Evolutionary conservation across 208 protist genomes (phyloP), one percentile per base, ranked within the genome.

Genomic region (Crithidia brevicula): DNA sequence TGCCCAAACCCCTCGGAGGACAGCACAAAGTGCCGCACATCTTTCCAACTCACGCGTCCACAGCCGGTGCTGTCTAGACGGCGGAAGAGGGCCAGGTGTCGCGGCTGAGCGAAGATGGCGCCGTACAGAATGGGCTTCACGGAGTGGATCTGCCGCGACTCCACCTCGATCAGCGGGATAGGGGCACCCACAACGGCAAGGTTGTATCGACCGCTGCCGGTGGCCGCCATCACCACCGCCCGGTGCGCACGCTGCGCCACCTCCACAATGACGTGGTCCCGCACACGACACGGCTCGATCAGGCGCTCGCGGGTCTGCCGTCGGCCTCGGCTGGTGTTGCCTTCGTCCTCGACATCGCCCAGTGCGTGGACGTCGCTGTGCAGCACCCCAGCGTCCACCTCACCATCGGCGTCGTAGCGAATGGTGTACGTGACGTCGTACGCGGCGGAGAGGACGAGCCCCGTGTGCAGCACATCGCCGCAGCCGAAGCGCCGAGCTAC

Each of bases 51-150:
- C 13, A 91, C 78, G 16, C 68, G 30, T n/a, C 88, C 85, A 4
- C 67, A 65, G 33, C 94, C 86, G 2, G 89, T 98, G 13, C 96
- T 88, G 85, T 99, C 98, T 34, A 99, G 98, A 13, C 94, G 98
- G 33, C 97, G 95, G 83, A 99, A 98, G 59, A 89, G 98, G 4
- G 98, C 73, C 2, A 99, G 94, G 16, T 99, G 69, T 31, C 98
- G 83, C 3, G 97, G 96, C 45, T 82, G 70, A 0, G 82, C 91
- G 18, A 97, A 94, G 51, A 99, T 92, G 36, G 91, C 81, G 4
- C 79, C 84, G 11, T 92, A 88, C 10, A 90, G 66, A 18, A 89
- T 58, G 5, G 82, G 85, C 23, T 56, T 40, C 30, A 92, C 82
- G 15, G 88, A 87, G 8, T 92, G 76, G 47, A 94, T 83, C 51